A percentile compares a stretch with the other conserved stretches of the same genome.
These are phyloP conservation scores for Tremellales sp. DNA, from an alignment of 1,284 basidiomycete species.

Conservation along the genomic window DNA sequence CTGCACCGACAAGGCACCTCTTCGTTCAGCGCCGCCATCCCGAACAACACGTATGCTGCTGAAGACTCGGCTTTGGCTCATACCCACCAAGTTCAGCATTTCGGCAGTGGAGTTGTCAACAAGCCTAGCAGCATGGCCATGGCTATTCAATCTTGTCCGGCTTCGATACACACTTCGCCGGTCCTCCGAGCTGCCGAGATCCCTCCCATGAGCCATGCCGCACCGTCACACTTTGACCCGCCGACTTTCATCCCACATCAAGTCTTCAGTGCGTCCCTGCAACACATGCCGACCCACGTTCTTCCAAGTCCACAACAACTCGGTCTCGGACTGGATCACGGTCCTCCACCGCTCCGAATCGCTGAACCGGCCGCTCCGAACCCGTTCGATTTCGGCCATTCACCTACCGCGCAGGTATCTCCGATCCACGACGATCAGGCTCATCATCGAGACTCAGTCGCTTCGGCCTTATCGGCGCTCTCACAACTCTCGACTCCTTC, in stretches of 20 bases:
- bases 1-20: too few relatives aligned
- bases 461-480: too few relatives aligned
- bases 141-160: constrained; percentile 19
- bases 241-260: background rate
- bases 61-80: too few relatives aligned
- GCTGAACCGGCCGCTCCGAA: constrained; percentile 8
- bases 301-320: background rate
- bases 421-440: too few relatives aligned
- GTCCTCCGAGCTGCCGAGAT: background rate
- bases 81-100: too few relatives aligned
- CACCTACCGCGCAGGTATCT: background rate
- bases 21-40: too few relatives aligned
- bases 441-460: too few relatives aligned
- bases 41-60: too few relatives aligned
- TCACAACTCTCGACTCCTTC: too few relatives aligned
- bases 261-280: background rate
- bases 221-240: too few relatives aligned
- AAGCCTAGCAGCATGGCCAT: too few relatives aligned
- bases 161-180: constrained; percentile 24
- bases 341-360: constrained; percentile 3
- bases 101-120: too few relatives aligned
- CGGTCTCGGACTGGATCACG: background rate
- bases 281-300: background rate
- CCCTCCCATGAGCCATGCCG: background rate
- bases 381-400: constrained; percentile 4